Evolutionary conservation across 164 flowering plant genomes (phyloP), one percentile per base, ranked within the genome.

Genomic region (Annona cherimola): DNA sequence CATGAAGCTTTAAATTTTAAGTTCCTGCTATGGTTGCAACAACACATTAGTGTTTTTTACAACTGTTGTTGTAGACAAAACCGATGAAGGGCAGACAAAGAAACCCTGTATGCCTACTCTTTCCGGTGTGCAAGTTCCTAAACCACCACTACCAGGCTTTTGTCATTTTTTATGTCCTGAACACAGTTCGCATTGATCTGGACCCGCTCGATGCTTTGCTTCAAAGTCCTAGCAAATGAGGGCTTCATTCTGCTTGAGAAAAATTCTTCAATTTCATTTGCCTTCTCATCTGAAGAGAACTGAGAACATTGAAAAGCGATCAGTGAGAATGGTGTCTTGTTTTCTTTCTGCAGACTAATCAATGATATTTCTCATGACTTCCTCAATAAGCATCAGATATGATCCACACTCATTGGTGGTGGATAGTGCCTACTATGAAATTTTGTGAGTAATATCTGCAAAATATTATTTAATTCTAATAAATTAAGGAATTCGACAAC

Each of bases 121-220:
- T 84, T 84, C 72, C 82, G 74, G 81, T 76, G 44, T 42, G 89
- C 89, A 40, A 91, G 72, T 76, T 92, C 87, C 75, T 77, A 75
- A 50, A 89, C 82, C 9, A 83, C 82, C n/a, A 83, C 83, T 0
- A 83, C 82, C 12, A 95, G 88, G 76, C 79, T 66, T n/a, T 83
- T 70, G 76, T 95, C 99, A 14, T 78, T 78, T 76, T 74, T 80
- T 73, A 93, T 68, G 78, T 85, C 86, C 66, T 86, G 76, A 54
- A 89, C 90, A 96, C 98, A 96, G 18, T 81, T 84, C 4, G 95
- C 84, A 60, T 96, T 90, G 66, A 96, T 90, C 66, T 85, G 83
- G 42, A 93, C 87, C 54, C 86, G 81, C 81, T 96, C 99, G 7
- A 96, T 66, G 82, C 99, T 93, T 82, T 96, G 99, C 88, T 86